Percentiles rank a stretch among this genome's conserved stretches.
Evolutionary conservation across 116 monocot genomes (phyloP).

Genomic region (Dioscorea cayenensis): DNA sequence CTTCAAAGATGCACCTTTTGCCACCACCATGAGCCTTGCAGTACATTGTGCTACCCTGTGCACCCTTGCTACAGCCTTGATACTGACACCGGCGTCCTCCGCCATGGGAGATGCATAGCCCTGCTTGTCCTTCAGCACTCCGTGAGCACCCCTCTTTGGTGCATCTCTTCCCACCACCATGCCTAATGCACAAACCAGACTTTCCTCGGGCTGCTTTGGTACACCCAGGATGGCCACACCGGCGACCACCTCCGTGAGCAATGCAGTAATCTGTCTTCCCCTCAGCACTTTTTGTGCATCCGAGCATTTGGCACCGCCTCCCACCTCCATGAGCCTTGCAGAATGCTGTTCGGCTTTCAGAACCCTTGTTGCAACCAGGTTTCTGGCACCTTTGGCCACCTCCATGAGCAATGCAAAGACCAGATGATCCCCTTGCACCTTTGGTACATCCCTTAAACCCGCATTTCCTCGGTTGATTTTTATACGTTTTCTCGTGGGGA

Average conservation of each 20-base stretch:
- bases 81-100: slow-evolving; percentile 86
- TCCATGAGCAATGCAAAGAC: slow-evolving; percentile 94
- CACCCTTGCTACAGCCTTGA: slow-evolving; percentile 64
- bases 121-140: slow-evolving; percentile 88
- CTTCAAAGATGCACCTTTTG: slow-evolving; percentile 88
- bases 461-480: slow-evolving; percentile 73
- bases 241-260: slow-evolving; percentile 88
- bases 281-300: slow-evolving; percentile 95
- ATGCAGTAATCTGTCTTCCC: slow-evolving; percentile 92
- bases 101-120: slow-evolving; percentile 97
- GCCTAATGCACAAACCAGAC: slow-evolving; percentile 85
- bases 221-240: slow-evolving; percentile 64
- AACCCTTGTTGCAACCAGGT: slow-evolving; percentile 88
- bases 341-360: slow-evolving; percentile 82
- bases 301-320: slow-evolving; percentile 69
- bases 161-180: slow-evolving; percentile 97
- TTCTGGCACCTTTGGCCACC: slow-evolving; percentile 97
- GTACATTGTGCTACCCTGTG: slow-evolving; percentile 89
- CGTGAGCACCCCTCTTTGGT: slow-evolving; percentile 52
- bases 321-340: slow-evolving; percentile 98
- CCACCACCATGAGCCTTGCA: slow-evolving; percentile 99
- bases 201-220: slow-evolving; percentile 82
- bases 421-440: slow-evolving; percentile 86
- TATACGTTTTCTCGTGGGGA: slow-evolving; percentile 16
- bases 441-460: slow-evolving; percentile 71